Evolutionary conservation across 176 grass and related monocot genomes (phyloP), one percentile per base, ranked within the genome.

Genomic region (Triticum dicoccoides): DNA sequence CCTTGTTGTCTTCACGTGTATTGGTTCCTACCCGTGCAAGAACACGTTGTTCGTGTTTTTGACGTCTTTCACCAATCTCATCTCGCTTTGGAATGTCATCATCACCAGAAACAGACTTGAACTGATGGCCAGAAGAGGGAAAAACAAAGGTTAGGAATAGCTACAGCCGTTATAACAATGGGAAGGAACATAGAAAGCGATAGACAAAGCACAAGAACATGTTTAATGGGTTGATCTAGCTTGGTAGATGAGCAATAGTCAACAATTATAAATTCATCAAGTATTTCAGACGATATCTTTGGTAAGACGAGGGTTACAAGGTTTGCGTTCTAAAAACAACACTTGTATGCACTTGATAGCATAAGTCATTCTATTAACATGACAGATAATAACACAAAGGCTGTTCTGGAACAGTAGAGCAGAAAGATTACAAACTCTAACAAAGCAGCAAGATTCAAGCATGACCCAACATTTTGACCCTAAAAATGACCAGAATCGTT

Each of bases 11-110:
- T 77, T 69, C 80, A 86, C 67, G 23, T 21, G 61, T 35, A 67
- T 85, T 84, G 23, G 83, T 82, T 77, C 96, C 87, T 67, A 85
- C 80, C 51, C 88, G 88, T 75, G 89, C 85, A 88, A 98, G 93
- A 61, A 94, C 90, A 67, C 66, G 88, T 6, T 92, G 86, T 80
- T 98, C 93, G 1, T 94, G 90, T 38, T 94, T 92, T 67, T 88
- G 83, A 9, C 92, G 82, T 52, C 93, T 91, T 91, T 92, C 87
- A 71, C 92, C 96, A 61, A 96, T 91, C 75, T 87, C 92, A 54
- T 98, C 92, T 92, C 91, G 77, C 65, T 98, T 94, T 65, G 96
- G 93, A 62, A 96, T 86, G 78, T 98, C 96, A 61, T 96, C 96
- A 84, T 98, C 96, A 68, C 96, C 92, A 30, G 93, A 94, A 37